Evolutionary conservation across 2,329 filamentous ascomycete species (phyloP).

Genomic region (Talaromyces pinophilus): DNA sequence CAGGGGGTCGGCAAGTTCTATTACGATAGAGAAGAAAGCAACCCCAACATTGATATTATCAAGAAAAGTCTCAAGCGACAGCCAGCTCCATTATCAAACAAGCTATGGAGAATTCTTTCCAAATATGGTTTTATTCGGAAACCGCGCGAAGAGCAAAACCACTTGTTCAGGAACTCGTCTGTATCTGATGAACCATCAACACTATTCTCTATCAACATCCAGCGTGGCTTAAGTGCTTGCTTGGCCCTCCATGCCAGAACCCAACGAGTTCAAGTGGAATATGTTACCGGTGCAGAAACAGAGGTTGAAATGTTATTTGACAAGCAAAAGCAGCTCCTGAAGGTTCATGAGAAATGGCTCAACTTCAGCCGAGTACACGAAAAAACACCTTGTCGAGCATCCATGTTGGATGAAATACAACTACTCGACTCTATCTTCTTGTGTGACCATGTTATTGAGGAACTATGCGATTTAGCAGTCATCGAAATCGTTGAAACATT

Average conservation of each 20-base stretch:
- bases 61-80: background rate
- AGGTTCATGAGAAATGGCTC: constrained; percentile 11
- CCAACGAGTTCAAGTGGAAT: background rate
- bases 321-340: background rate
- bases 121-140: background rate
- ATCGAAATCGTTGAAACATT: background rate
- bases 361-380: background rate
- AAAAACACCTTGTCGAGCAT: background rate
- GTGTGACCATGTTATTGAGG: constrained; percentile 8
- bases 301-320: background rate
- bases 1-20: background rate
- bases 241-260: background rate
- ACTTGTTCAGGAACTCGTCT: background rate
- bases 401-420: background rate
- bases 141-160: background rate
- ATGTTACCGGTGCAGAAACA: background rate
- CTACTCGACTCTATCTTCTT: background rate
- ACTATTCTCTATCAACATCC: background rate
- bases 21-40: background rate
- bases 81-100: background rate
- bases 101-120: background rate
- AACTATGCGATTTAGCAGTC: constrained; percentile 3
- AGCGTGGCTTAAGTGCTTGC: background rate
- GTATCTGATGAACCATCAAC: background rate
- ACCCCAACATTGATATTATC: background rate